phyloP scores from a whole-genome alignment of 129 eudicot genomes.

The Centella asiatica region DNA sequence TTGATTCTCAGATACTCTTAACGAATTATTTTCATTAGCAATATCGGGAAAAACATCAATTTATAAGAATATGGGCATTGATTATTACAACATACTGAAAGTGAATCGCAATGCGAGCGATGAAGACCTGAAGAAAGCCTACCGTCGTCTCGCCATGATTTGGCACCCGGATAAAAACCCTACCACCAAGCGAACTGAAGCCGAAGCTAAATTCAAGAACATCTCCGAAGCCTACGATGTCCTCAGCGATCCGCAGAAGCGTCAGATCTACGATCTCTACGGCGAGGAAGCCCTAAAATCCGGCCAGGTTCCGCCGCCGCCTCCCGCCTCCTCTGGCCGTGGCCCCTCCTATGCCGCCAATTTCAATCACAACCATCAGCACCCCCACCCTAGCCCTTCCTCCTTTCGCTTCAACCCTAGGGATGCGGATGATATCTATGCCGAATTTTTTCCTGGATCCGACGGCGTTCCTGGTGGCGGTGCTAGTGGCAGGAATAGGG shows the following conservation, averaged over 20 bases:
- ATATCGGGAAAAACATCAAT: slow-evolving; percentile 7
- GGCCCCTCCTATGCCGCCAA: slow-evolving; percentile 10
- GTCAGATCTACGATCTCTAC: slow-evolving; percentile 95
- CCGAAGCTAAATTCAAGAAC: slow-evolving; percentile 85
- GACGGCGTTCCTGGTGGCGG: slow-evolving; percentile 17
- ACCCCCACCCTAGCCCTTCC: slow-evolving; percentile 56
- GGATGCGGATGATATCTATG: slow-evolving; percentile 84
- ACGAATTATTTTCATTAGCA: too few relatives aligned
- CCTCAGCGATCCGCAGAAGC: slow-evolving; percentile 82
- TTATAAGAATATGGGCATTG: slow-evolving; percentile 52
- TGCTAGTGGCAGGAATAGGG: slow-evolving; percentile 21
- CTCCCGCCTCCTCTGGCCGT: slow-evolving; percentile 34
- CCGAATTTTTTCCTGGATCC: slow-evolving; percentile 55
- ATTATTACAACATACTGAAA: slow-evolving; percentile 82
- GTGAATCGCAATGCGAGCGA: slow-evolving; percentile 83
- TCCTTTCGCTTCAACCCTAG: slow-evolving; percentile 70
- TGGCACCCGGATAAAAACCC: slow-evolving; percentile 81
- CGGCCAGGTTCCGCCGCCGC: slow-evolving; percentile 68
- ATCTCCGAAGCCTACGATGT: slow-evolving; percentile 93
- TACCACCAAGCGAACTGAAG: slow-evolving; percentile 41
- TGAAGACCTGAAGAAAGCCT: slow-evolving; percentile 75
- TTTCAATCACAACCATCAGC: slow-evolving; percentile 22
- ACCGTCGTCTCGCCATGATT: slow-evolving; percentile 81
- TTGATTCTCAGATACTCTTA: too few relatives aligned
- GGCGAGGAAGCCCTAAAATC: slow-evolving; percentile 91